phyloP scores from a whole-genome alignment of 1,139 yeast genomes.

The Hyphopichia fennica region DNA sequence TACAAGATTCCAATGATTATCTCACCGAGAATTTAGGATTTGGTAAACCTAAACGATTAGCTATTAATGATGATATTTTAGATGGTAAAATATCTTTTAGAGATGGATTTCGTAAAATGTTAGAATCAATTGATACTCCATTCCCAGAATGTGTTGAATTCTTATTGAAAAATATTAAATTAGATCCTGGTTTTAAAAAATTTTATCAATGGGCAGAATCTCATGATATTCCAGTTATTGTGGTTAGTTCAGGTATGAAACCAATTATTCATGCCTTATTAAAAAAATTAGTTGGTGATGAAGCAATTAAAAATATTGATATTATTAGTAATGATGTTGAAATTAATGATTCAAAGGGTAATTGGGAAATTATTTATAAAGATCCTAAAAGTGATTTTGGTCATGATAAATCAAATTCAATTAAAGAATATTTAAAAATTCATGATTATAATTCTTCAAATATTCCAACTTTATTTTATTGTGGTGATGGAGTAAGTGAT shows the following conservation, averaged over 20 bases:
- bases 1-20: conserved; percentile 86
- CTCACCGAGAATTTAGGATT: conserved; percentile 88
- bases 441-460: conserved; percentile 32
- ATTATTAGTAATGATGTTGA: conserved; percentile 81
- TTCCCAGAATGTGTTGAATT: conserved; percentile 79
- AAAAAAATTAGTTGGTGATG: conserved; percentile 70
- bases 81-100: conserved; percentile 69
- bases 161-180: conserved; percentile 57
- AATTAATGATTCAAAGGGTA: conserved; percentile 44
- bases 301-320: conserved; percentile 70
- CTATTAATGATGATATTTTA: conserved; percentile 70
- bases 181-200: conserved; percentile 88
- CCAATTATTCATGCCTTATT: conserved; percentile 83
- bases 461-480: conserved; percentile 70
- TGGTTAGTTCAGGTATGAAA: conserved; percentile 89
- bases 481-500: conserved; percentile 98
- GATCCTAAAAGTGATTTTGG: conserved; percentile 85
- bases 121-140: conserved; percentile 73
- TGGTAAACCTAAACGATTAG: conserved; percentile 67
- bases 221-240: conserved; percentile 72
- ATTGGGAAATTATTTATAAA: conserved; percentile 83
- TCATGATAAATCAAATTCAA: conserved; percentile 88
- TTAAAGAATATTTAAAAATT: conserved; percentile 59
- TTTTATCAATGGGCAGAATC: conserved; percentile 79
- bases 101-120: conserved; percentile 83